Conservation (phyloP, 2,329 filamentous ascomycete genomes). For the Bimuria novae-zelandiae region DNA sequence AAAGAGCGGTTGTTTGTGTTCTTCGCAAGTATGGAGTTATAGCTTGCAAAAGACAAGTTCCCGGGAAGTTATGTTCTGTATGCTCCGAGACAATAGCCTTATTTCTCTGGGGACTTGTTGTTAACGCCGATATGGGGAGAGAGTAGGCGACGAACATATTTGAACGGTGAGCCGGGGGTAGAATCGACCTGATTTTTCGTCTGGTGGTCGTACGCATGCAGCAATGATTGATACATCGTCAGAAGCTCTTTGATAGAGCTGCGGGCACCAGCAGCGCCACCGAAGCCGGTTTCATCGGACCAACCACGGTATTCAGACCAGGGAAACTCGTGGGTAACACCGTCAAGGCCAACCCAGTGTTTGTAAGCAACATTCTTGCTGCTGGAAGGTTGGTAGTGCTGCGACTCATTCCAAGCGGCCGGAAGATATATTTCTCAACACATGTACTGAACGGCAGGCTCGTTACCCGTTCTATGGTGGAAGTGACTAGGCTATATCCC, state of each 20-base stretch:
- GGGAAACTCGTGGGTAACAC: background rate
- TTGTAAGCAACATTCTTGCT: constrained; percentile 6
- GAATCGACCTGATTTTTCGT: background rate
- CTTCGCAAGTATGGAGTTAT: background rate
- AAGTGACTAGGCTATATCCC: constrained; percentile 15
- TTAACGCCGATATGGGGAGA: background rate
- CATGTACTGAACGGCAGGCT: background rate
- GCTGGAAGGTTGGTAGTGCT: constrained; percentile 5
- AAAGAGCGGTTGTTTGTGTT: background rate
- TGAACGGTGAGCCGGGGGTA: background rate
- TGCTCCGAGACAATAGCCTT: background rate
- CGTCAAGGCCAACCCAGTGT: constrained; percentile 7
- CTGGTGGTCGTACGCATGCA: constrained; percentile 5
- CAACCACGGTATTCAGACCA: background rate
- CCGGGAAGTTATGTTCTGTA: background rate
- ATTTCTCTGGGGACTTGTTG: background rate
- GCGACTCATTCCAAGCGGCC: constrained; percentile 4
- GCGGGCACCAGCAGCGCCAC: constrained; percentile 3
- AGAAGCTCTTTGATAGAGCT: constrained; percentile 8
- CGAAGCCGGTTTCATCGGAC: background rate
- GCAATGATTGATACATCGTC: constrained; percentile 6
- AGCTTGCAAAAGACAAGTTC: background rate
- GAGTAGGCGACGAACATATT: background rate
- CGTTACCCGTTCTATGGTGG: constrained; percentile 8
- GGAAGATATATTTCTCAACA: constrained; percentile 7